A percentile compares a stretch with the other conserved stretches of the same genome.
Evolutionary conservation across 164 flowering plant genomes (phyloP).

Genomic region (Taxillus chinensis): DNA sequence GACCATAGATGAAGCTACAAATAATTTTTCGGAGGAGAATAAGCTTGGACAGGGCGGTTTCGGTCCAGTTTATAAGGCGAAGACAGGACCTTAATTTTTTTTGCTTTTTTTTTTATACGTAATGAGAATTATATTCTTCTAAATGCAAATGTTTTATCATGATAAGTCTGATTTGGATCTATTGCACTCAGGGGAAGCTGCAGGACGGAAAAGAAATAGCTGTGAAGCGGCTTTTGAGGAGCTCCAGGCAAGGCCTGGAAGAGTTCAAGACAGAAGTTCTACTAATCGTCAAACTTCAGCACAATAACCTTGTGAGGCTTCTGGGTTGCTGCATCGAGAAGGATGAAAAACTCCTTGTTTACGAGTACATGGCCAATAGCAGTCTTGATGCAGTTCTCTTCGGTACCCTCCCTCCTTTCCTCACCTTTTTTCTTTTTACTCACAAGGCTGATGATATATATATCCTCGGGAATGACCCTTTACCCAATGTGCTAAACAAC

Average conservation of each 20-base stretch:
- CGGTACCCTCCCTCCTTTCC: constrained; percentile 8
- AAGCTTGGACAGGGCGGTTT: constrained; percentile 16
- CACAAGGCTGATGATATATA: no score
- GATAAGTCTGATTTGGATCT: not conserved
- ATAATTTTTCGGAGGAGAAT: constrained; percentile 13
- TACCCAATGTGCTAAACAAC: not conserved
- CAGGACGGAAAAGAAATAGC: constrained; percentile 27
- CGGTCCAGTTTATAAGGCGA: constrained; percentile 13
- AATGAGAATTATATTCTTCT: no score
- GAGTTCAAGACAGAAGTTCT: constrained; percentile 31
- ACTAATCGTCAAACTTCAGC: constrained; percentile 35
- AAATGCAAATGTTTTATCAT: not conserved
- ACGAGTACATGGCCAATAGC: constrained; percentile 30
- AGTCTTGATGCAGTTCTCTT: constrained; percentile 26
- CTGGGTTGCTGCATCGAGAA: constrained; percentile 29
- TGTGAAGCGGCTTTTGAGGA: constrained; percentile 31
- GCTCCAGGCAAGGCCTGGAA: constrained; percentile 24
- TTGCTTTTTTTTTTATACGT: no score
- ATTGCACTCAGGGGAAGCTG: constrained; percentile 18
- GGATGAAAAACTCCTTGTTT: constrained; percentile 29
- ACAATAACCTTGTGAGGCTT: constrained; percentile 31
- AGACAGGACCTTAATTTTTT: no score
- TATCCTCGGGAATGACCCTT: not conserved
- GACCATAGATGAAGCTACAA: constrained; percentile 9
- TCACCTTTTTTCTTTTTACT: not conserved